Base-by-base conservation (phyloP, 2,329 filamentous ascomycete genomes). In the Diaporthe vexans region DNA sequence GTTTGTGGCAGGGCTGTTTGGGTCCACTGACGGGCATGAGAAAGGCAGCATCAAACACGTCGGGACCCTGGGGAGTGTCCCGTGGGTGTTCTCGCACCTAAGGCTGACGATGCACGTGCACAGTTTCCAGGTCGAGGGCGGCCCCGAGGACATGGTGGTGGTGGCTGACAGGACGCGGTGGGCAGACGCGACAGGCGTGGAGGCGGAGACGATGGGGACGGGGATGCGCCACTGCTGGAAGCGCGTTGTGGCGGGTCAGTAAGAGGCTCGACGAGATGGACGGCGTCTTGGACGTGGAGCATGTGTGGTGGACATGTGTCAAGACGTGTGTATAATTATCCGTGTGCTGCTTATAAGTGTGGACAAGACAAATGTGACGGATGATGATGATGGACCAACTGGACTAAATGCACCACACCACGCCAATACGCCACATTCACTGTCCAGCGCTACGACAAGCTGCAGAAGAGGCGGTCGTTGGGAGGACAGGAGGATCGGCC, bases 181-280 rank as follows among this genome's bases (percentile, higher is more conserved):
- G 84, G 82, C 83, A 1, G 82, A 83, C 33, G 80, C 79, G 1
- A 78, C 80, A 3, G 81, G 83, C 10, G 81, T 89, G 0, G 88
- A 89, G 2, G 78, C 77, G 1, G 87, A 88, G 78, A 88, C 88
- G 0, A 90, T 91, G 88, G 88, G 89, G 0, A 90, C 88, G 0
- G 89, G 89, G 0, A 90, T 91, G 88, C 84, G 86, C 51, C 90
- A 89, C 77, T 90, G 89, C 78, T 90, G 88, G 88, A 80, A 84
- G 2, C 79, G 90, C 19, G 82, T 84, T n/a, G 43, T 43, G 9
- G 46, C 24, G 43, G 19, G 26, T 26, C 43, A 26, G 19, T 33
- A 21, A n/a, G 40, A 17, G 17, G 15, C 13, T 26, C n/a, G 29
- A 37, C 21, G 46, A 21, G 29, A 33, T 21, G 19, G 29, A 48